phyloP scores from a whole-genome alignment of 2,329 filamentous ascomycete genomes.

The Cordyceps tenuipes region DNA sequence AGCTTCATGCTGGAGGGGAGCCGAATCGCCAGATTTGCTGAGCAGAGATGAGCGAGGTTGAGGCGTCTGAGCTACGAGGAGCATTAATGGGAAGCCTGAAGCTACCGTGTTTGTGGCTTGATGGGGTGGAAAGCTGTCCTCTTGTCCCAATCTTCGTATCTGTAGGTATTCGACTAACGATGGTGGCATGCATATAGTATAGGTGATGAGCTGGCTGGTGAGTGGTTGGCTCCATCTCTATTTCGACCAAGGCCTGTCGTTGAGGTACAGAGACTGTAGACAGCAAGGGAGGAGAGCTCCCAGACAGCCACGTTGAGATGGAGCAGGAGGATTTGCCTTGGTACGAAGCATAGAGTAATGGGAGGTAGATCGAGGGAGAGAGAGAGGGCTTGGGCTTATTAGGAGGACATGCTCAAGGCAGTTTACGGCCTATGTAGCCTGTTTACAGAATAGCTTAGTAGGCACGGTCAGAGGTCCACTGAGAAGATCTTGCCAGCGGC shows the following conservation, averaged over 20 bases:
- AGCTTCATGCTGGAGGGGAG: neutral
- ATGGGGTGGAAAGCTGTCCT: neutral
- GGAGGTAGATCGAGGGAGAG: too few species aligned
- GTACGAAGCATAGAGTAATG: too few species aligned
- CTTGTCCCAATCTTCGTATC: neutral
- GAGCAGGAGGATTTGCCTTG: neutral
- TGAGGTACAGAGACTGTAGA: neutral
- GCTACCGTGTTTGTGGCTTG: neutral
- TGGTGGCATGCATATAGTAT: neutral
- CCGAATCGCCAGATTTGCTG: neutral
- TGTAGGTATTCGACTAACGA: neutral
- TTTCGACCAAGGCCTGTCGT: neutral
- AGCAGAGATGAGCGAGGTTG: neutral
- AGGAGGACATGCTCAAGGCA: too few species aligned
- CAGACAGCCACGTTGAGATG: neutral
- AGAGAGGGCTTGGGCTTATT: too few species aligned
- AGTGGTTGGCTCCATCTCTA: neutral
- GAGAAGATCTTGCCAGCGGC: neutral
- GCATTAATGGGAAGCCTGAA: neutral
- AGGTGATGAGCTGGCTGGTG: neutral
- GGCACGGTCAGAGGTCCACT: too few species aligned
- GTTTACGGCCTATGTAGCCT: too few species aligned
- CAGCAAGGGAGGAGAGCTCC: neutral
- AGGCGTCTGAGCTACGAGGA: neutral
- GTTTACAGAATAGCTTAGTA: too few species aligned